These are phyloP conservation scores for Xylariaceae sp. DNA, from an alignment of 2,329 filamentous ascomycete species.

Conservation along the genomic window DNA sequence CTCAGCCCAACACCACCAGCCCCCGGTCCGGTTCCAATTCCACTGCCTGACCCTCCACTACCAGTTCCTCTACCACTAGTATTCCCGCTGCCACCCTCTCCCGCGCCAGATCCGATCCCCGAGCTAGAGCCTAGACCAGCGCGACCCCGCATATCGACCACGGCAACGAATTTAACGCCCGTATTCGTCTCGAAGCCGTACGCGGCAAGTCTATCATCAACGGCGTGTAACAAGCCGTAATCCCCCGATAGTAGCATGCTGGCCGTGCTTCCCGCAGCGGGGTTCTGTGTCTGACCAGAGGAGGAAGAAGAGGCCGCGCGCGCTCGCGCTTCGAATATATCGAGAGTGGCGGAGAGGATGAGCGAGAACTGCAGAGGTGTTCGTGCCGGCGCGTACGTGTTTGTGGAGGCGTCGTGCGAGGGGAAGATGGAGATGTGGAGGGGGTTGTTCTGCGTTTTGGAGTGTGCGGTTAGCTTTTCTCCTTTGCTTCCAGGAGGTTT, in stretches of 20 bases:
- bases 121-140: constrained; percentile 35
- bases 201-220: constrained; percentile 87
- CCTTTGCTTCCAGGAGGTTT: neutral
- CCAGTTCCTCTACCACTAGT: too few species aligned
- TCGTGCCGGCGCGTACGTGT: constrained; percentile 54
- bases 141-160: constrained; percentile 85
- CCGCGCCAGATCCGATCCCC: neutral
- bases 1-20: constrained; percentile 61
- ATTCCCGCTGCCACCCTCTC: neutral
- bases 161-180: constrained; percentile 81
- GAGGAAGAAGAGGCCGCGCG: constrained; percentile 52
- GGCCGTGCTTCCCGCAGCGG: constrained; percentile 1
- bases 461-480: constrained; percentile 4
- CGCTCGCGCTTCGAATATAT: constrained; percentile 85
- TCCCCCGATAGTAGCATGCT: constrained; percentile 61
- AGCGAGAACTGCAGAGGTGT: constrained; percentile 87
- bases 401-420: constrained; percentile 57
- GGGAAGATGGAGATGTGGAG: constrained; percentile 91
- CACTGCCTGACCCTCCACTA: too few species aligned
- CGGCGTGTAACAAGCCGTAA: constrained; percentile 83
- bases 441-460: constrained; percentile 73
- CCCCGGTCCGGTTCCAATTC: constrained; percentile 31
- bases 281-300: too few species aligned
- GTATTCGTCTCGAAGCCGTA: constrained; percentile 98
- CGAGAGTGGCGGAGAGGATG: constrained; percentile 83